Evolutionary conservation across 2,329 filamentous ascomycete genomes (phyloP).

Genomic region (Remersonia thermophila): DNA sequence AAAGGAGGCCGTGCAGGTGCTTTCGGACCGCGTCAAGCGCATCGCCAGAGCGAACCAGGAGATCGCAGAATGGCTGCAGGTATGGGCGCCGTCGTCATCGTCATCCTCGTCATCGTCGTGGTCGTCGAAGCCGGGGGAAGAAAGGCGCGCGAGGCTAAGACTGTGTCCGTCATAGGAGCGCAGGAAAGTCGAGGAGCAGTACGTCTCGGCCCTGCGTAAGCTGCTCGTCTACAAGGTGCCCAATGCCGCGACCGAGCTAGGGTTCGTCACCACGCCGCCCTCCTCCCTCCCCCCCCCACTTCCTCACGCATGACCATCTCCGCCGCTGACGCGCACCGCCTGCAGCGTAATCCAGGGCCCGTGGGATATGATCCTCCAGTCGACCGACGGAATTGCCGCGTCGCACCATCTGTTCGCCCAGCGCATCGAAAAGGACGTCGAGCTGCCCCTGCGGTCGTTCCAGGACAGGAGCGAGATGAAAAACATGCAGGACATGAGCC

Average conservation of each 20-base stretch:
- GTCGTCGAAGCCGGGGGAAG: no score
- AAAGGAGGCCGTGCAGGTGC: conserved; percentile 63
- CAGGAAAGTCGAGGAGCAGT: conserved; percentile 80
- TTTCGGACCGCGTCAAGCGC: conserved; percentile 78
- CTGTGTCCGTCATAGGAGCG: conserved; percentile 58
- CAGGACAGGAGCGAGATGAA: conserved; percentile 62
- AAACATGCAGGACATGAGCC: conserved; percentile 68
- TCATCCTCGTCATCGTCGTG: no score
- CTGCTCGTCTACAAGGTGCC: conserved; percentile 63
- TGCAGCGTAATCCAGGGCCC: conserved; percentile 74
- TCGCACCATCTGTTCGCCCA: conserved; percentile 72
- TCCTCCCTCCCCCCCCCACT: not conserved
- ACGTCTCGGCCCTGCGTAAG: conserved; percentile 70
- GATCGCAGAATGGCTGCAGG: conserved; percentile 94
- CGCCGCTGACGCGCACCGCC: not conserved
- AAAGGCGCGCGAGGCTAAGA: conserved; percentile 11
- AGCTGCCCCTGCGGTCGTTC: conserved; percentile 69
- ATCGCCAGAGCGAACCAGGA: conserved; percentile 78
- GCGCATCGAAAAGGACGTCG: conserved; percentile 80
- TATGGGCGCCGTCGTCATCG: conserved; percentile 37
- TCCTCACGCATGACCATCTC: not conserved
- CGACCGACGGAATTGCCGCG: conserved; percentile 67
- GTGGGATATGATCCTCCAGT: conserved; percentile 77
- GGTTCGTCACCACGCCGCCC: conserved; percentile 44
- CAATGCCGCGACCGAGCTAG: conserved; percentile 68